Evolutionary conservation across 164 flowering plant species (phyloP).

Genomic region (Santalum album): DNA sequence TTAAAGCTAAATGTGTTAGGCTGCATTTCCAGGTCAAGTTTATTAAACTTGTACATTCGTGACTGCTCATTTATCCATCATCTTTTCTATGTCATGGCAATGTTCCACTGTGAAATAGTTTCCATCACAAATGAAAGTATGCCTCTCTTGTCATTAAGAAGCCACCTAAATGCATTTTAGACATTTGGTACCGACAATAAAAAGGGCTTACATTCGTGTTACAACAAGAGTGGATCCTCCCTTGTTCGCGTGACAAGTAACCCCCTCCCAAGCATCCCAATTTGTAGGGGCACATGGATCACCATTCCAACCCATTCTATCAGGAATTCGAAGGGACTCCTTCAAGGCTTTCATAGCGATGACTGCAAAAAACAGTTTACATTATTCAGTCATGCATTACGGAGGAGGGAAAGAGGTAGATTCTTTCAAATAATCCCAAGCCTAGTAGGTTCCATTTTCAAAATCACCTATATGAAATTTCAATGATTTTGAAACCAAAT

Average conservation of each 20-base stretch:
- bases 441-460: neutral
- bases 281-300: conserved; percentile 95
- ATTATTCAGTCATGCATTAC: neutral
- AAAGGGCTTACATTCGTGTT: conserved; percentile 70
- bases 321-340: conserved; percentile 77
- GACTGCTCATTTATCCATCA: too few species aligned
- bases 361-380: conserved; percentile 34
- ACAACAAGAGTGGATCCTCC: conserved; percentile 57
- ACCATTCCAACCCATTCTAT: conserved; percentile 99
- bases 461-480: too few species aligned
- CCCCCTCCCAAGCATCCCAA: conserved; percentile 99
- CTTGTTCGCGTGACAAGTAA: conserved; percentile 62
- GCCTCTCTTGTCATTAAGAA: too few species aligned
- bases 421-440: neutral
- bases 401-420: neutral
- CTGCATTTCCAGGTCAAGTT: too few species aligned
- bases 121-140: too few species aligned
- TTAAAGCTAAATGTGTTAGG: too few species aligned
- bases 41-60: too few species aligned
- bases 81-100: too few species aligned
- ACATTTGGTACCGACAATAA: too few species aligned
- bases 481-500: too few species aligned
- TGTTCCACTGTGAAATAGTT: too few species aligned
- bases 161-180: too few species aligned
- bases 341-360: conserved; percentile 81